Base-by-base conservation (phyloP, 116 monocot species). In the Phalaenopsis hybrid region DNA sequence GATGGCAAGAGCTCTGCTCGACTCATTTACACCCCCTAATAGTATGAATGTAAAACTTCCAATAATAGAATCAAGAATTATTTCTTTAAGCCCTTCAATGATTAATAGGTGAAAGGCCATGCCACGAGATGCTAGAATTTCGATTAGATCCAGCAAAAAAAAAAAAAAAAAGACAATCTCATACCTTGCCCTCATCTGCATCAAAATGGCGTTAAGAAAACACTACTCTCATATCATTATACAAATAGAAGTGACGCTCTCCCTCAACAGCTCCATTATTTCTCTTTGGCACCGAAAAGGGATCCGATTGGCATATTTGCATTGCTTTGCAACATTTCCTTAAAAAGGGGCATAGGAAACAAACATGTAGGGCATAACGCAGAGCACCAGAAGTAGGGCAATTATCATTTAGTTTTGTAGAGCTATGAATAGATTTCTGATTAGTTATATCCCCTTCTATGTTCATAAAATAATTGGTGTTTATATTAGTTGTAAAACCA, bases 171-270 rank as follows among this genome's bases (percentile, higher is more conserved):
- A 31, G 0, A 31, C 0, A 31, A 31, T 31, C 31, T 9, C 79
- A 82, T 92, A 97, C 94, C 97, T 92, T 90, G 80, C 94, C 97
- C 81, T 97, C 97, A 58, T 97, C 97, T 79, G 94, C 81, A 89
- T 97, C 97, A 33, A 94, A 91, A 76, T 97, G 94, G 6, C 97
- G 86, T 25, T 94, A 94, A 51, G 97, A 94, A 65, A 97, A 97
- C 51, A 94, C 92, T 57, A 94, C 94, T 79, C 92, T 84, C 17
- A 97, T 83, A 88, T 97, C 94, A 90, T 91, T 94, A 85, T 94
- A 97, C 73, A 97, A 76, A 84, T 97, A 92, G 84, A 94, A 94
- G 20, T 91, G 83, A 34, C 94, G 78, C 28, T 94, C 97, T 31
- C 75, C 89, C 37, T 91, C 86, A 44, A 12, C 45, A 25, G 87